Evolutionary conservation across 371 early-diverging fungal species (phyloP).

Genomic region (Capillidium heterosporum): DNA sequence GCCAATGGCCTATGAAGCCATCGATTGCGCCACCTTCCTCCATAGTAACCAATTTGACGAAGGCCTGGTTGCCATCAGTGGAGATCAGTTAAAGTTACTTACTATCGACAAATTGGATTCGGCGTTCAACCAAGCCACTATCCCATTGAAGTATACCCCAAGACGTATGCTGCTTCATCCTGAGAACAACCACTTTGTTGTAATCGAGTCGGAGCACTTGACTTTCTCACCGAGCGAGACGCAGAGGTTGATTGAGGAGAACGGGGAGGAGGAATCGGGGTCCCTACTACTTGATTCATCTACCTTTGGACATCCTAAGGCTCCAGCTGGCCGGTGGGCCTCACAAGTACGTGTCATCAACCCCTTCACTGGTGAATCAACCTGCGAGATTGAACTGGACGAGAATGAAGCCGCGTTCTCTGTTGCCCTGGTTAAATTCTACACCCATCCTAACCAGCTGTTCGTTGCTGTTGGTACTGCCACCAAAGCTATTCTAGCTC

Average conservation of each 20-base stretch:
- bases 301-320: conserved; percentile 56
- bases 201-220: conserved; percentile 75
- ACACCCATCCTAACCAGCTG: conserved; percentile 24
- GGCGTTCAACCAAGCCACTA: conserved; percentile 60
- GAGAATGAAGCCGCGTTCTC: conserved; percentile 81
- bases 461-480: conserved; percentile 80
- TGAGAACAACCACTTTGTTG: conserved; percentile 56
- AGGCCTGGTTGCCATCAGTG: conserved; percentile 77
- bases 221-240: conserved; percentile 47
- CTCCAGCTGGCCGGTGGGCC: conserved; percentile 65
- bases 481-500: conserved; percentile 42
- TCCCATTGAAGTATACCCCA: conserved; percentile 82
- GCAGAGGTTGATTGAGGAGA: conserved; percentile 24
- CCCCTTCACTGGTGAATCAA: conserved; percentile 59
- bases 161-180: conserved; percentile 58
- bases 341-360: conserved; percentile 71
- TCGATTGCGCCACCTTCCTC: conserved; percentile 52
- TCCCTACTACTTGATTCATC: conserved; percentile 21
- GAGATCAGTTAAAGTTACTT: conserved; percentile 69
- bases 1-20: conserved; percentile 22
- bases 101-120: conserved; percentile 68
- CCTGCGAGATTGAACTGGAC: conserved; percentile 50
- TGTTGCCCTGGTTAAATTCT: conserved; percentile 52
- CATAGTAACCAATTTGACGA: conserved; percentile 76
- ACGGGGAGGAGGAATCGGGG: conserved; percentile 12